Base-by-base conservation (phyloP, 495 filamentous ascomycete species). In the Hyphodiscus hymeniophilus region DNA sequence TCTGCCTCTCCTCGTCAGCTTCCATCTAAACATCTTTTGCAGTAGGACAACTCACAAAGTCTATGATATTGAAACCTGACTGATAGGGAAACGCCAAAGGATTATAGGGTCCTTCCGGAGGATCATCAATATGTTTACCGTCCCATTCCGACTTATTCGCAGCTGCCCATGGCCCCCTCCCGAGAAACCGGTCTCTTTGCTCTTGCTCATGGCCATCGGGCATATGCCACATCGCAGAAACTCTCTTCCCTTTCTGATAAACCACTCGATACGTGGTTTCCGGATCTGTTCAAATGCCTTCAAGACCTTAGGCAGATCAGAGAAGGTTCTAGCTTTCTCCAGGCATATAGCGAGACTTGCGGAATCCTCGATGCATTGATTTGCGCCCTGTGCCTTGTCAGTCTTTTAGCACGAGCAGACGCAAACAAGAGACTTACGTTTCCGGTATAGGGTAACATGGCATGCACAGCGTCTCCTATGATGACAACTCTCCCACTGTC, bases 221-320 rank as follows among this genome's bases (percentile, higher is more conserved):
- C 13, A 43, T 7, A 28, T 43, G 18, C 41, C 17, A 43, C 7
- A 26, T 15, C 12, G 2, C 11, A 3, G 20, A 20, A 3, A 12
- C 16, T 26, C 16, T 7, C 23, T 15, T 3, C 41, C 41, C 7
- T 17, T 24, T 15, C 10, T 15, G 41, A 43, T 31, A 5, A 43
- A 24, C 18, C 18, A 43, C 30, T 43, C 41, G 5, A 23, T 26
- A 15, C 41, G 41, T 10, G 41, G 41, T 43, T 43, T 43, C 7
- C 41, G 21, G 7, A 43, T 43, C 10, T 7, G 10, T 18, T 43
- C 20, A 16, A 13, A 43, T 24, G 23, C 18, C 13, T 21, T 15
- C 8, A 43, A 23, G 12, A 24, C 6, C 18, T 43, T 43, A 7
- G 41, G 41, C 15, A 43, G 12, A 15, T 43, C 41, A 15, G 22